Conservation (phyloP, 2,329 filamentous ascomycete genomes). For the Sclerotinia trifoliorum region DNA sequence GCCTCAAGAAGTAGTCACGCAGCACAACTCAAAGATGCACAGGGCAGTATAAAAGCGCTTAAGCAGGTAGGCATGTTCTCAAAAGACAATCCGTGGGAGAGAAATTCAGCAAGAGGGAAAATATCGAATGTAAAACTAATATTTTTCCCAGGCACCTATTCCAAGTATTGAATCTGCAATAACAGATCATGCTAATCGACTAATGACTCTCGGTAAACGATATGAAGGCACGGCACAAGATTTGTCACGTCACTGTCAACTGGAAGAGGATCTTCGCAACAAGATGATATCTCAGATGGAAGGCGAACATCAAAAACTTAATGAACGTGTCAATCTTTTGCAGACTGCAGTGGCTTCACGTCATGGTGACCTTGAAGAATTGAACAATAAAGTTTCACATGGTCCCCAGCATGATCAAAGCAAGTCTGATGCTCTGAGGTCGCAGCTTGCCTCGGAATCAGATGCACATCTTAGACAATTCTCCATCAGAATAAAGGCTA, state of each 20-base stretch:
- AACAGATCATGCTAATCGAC: neutral
- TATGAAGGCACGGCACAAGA: conserved; percentile 1
- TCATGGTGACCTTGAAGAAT: conserved; percentile 5
- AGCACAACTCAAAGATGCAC: neutral
- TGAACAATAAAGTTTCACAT: neutral
- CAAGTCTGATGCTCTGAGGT: neutral
- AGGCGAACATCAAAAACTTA: neutral
- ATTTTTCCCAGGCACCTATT: neutral
- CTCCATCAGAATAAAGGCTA: neutral
- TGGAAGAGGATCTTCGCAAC: neutral
- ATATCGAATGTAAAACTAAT: neutral
- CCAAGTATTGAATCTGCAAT: conserved; percentile 6
- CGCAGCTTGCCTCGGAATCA: conserved; percentile 1
- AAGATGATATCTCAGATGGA: conserved; percentile 7
- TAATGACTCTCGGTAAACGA: neutral
- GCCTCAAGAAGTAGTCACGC: neutral
- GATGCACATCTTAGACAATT: neutral
- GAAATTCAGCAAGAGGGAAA: neutral
- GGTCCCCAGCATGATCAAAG: neutral
- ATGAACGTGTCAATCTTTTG: neutral
- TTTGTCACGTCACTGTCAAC: conserved; percentile 8
- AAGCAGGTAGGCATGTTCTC: conserved; percentile 15
- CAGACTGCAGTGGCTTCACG: conserved; percentile 10
- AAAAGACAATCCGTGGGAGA: neutral
- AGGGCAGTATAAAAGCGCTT: neutral